Percentiles rank a stretch among this genome's conserved stretches.
Conservation (phyloP, 768 basidiomycete species). For the Lentinus brumalis region DNA sequence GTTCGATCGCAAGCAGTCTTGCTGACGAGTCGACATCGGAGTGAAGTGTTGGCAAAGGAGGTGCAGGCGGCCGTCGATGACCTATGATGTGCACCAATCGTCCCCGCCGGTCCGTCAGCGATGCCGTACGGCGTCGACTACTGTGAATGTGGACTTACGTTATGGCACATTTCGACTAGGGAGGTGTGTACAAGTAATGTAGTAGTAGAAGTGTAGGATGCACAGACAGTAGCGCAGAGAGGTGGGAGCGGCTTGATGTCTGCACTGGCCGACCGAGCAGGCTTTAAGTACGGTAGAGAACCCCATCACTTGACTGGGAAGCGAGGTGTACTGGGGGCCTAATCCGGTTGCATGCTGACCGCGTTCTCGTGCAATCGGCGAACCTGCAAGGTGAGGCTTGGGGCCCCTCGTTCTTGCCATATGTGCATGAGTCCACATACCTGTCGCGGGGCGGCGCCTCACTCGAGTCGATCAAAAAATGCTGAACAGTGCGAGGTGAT, state of each 20-base stretch:
- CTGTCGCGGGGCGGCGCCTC: constrained; percentile 22
- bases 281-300: constrained; percentile 22
- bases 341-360: constrained; percentile 40
- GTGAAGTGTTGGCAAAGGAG: constrained; percentile 71
- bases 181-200: constrained; percentile 10
- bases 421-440: constrained; percentile 21
- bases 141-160: constrained; percentile 46
- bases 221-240: constrained; percentile 22
- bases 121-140: constrained; percentile 1
- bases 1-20: constrained; percentile 64
- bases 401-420: constrained; percentile 29
- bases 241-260: constrained; percentile 17
- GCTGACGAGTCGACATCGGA: constrained; percentile 66
- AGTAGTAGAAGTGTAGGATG: constrained; percentile 7
- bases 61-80: constrained; percentile 77
- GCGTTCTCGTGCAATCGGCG: constrained; percentile 37
- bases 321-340: constrained; percentile 33
- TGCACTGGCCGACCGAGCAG: constrained; percentile 4
- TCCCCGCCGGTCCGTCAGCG: not conserved
- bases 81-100: constrained; percentile 38
- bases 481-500: constrained; percentile 22
- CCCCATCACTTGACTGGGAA: constrained; percentile 26
- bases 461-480: constrained; percentile 24
- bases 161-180: constrained; percentile 63
- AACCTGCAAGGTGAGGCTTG: constrained; percentile 40